A percentile compares a stretch with the other conserved stretches of the same genome.
Evolutionary conservation across 495 filamentous ascomycete genomes (phyloP).

Genomic region (Corynascus novoguineensis): DNA sequence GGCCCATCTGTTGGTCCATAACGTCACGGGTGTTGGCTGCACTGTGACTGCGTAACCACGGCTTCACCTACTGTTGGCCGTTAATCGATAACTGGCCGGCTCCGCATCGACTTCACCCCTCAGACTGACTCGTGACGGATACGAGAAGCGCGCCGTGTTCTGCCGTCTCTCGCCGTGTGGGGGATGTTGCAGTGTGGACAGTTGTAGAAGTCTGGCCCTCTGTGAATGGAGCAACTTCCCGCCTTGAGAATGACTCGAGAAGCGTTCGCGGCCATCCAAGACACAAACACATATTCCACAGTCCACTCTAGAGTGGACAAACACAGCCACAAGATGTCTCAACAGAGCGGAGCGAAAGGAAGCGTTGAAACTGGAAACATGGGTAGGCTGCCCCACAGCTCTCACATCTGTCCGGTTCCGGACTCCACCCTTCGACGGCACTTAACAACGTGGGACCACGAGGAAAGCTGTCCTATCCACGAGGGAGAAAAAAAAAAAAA

Average conservation of each 20-base stretch:
- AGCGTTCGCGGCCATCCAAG: too few species aligned
- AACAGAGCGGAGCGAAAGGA: neutral
- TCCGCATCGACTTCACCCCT: neutral
- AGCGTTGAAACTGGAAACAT: neutral
- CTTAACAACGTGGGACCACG: conserved; percentile 8
- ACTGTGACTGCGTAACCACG: neutral
- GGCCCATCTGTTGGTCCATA: neutral
- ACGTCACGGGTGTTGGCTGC: neutral
- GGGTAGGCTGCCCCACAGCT: neutral
- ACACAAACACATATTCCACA: too few species aligned
- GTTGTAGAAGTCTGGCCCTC: too few species aligned
- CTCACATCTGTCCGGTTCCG: neutral
- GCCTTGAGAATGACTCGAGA: too few species aligned
- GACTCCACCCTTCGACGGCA: conserved; percentile 7
- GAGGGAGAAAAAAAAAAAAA: neutral
- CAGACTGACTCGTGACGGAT: conserved; percentile 1
- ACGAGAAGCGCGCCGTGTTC: neutral
- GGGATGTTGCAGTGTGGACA: neutral
- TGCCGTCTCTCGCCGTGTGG: neutral
- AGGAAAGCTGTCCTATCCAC: neutral
- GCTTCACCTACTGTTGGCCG: conserved; percentile 2
- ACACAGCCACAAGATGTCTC: conserved; percentile 6
- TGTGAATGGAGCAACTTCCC: neutral
- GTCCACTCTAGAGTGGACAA: too few species aligned
- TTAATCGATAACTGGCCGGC: conserved; percentile 4